These are phyloP conservation scores for Sporobolomyces roseus DNA, from an alignment of 768 basidiomycete species.

Conservation along the genomic window DNA sequence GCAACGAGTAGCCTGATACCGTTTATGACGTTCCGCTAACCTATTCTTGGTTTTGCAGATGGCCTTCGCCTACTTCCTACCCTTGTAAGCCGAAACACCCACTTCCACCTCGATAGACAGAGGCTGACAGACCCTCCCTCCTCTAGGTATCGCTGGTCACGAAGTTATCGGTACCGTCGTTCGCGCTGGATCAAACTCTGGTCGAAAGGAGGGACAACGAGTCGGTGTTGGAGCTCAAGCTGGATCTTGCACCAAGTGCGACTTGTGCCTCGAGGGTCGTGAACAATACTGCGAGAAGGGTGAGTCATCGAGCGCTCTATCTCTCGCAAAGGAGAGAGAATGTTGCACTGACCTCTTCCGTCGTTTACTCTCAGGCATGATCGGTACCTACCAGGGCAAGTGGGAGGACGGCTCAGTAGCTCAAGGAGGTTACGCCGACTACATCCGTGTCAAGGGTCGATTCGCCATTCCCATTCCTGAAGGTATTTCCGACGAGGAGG, in stretches of 20 bases:
- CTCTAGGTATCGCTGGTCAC: conserved; percentile 33
- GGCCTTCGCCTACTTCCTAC: conserved; percentile 33
- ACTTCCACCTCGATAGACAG: too few species aligned
- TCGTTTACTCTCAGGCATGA: conserved; percentile 11
- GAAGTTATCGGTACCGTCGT: conserved; percentile 47
- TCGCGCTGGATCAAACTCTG: conserved; percentile 17
- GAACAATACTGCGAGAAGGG: conserved; percentile 43
- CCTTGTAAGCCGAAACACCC: too few species aligned
- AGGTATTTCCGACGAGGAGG: conserved; percentile 45
- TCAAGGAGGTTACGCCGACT: conserved; percentile 50
- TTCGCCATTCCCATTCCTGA: conserved; percentile 52
- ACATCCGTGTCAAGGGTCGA: conserved; percentile 46
- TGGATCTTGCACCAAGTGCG: conserved; percentile 42
- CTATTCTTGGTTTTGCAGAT: too few species aligned
- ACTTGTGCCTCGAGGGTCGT: conserved; percentile 36
- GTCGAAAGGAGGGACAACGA: conserved; percentile 47
- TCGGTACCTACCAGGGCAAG: conserved; percentile 28
- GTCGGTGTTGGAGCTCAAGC: conserved; percentile 53
- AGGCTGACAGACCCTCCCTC: too few species aligned
- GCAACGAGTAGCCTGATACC: too few species aligned
- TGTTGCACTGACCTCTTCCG: neutral
- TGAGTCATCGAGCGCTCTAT: neutral
- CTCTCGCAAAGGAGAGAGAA: too few species aligned
- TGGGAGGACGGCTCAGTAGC: conserved; percentile 40
- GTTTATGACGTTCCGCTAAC: too few species aligned